Base-by-base conservation (phyloP, 257 asterid species). In the Fraxinus anomala region DNA sequence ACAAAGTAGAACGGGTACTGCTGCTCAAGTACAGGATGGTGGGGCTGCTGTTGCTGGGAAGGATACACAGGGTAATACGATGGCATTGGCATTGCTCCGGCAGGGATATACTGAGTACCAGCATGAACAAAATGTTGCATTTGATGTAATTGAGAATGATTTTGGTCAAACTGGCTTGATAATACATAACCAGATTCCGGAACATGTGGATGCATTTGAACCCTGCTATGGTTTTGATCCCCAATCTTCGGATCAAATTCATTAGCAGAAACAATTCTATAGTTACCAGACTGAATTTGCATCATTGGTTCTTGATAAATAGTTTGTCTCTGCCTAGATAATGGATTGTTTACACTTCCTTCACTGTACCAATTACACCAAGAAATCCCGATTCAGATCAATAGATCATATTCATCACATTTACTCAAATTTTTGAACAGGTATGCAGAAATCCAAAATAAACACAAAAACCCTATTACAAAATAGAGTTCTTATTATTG, bases 41-140 rank as follows among this genome's bases (percentile, higher is more conserved):
- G 89, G 42, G 89, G 83, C 78, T 87, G 90, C 71, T 84, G 84
- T 81, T 82, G 98, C 80, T 92, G 97, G 70, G 96, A 79, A 63
- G 97, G 92, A 68, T 92, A 92, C 17, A 92, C 33, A 19, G 89
- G 86, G 85, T 92, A 90, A 76, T 91, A 94, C 11, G 91, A 81
- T 0, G 86, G 30, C 5, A 86, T 59, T 0, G 93, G 96, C 73
- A 90, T 72, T 34, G 91, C 85, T 40, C 95, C 96, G 0, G 92
- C 85, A 19, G 97, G 94, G 19, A 91, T 82, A 77, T 86, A 91
- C 59, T 94, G 99, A n/a, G 85, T 73, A 4, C 94, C 91, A 0
- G 93, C 72, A 70, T 90, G 97, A 82, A 92, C 85, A 74, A 74
- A 92, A 19, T 91, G 98, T 66, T 89, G 96, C 2, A 81, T 90